Base-by-base conservation (phyloP, 2,329 filamentous ascomycete genomes). In the Fusarium camptoceras region DNA sequence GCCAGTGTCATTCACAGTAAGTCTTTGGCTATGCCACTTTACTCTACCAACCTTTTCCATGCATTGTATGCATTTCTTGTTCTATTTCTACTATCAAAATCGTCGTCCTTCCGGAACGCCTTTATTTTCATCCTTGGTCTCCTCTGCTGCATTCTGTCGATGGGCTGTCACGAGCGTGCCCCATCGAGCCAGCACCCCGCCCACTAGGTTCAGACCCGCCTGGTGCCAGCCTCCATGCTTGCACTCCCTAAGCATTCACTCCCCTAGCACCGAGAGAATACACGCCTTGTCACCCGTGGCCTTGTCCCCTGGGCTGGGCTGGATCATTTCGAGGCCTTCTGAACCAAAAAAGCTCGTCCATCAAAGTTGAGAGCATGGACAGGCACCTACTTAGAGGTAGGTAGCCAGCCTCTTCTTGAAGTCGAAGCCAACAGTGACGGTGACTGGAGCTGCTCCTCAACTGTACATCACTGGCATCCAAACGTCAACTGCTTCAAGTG, bases 151-250 rank as follows among this genome's bases (percentile, higher is more conserved):
- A 64, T 73, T 71, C 66, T 68, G 62, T 74, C 58, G 59, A 69
- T 70, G 68, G 72, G 72, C 71, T 75, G 75, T 77, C 75, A 77
- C 75, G 75, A 77, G 75, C 64, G 70, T 76, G 71, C 74, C 75
- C 75, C 75, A 75, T 76, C 58, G 70, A 76, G 63, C 60, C 73
- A 76, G 61, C 72, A 76, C 75, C 75, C 75, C 75, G 75, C 75
- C 68, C 73, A 71, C 34, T 37, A 37, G 18, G 34, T 72, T 62
- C 47, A 73, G 75, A 76, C 75, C 75, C 75, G 75, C 75, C 73
- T 64, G 63, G 65, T 71, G 66, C 74, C 72, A 76, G 74, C 74
- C 72, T 75, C 66, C 62, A 60, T 71, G 73, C 50, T 59, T 65
- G 60, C 73, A 75, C 71, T 71, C 67, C 64, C 60, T 64, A 55